Evolutionary conservation across 805 yeast species (phyloP).

Genomic region (Pichia nanzhaoensis): DNA sequence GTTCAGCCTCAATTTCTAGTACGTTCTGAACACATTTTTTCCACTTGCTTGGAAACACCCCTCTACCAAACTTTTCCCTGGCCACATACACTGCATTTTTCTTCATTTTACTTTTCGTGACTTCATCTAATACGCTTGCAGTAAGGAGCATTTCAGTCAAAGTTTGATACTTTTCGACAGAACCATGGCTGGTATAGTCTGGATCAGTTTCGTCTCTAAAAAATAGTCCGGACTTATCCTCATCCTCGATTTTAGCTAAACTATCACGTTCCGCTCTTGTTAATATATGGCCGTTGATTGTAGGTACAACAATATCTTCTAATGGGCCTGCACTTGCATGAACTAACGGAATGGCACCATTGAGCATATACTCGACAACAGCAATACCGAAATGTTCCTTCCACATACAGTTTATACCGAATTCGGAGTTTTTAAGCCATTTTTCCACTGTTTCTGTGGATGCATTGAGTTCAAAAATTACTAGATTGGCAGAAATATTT

Average conservation of each 20-base stretch:
- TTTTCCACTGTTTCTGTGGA: slow-evolving; percentile 55
- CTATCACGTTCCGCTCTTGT: slow-evolving; percentile 10
- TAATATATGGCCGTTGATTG: slow-evolving; percentile 17
- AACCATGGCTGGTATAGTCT: slow-evolving; percentile 36
- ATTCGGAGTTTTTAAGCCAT: slow-evolving; percentile 49
- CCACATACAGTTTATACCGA: slow-evolving; percentile 97
- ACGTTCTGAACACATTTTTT: slow-evolving; percentile 11
- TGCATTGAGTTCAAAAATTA: slow-evolving; percentile 52
- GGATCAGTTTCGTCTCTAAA: slow-evolving; percentile 70
- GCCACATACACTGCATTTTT: slow-evolving; percentile 21
- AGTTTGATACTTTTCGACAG: slow-evolving; percentile 20
- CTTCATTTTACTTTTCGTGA: slow-evolving; percentile 17
- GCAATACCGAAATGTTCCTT: slow-evolving; percentile 98
- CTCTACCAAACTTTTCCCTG: slow-evolving; percentile 23
- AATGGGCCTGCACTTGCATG: slow-evolving; percentile 97
- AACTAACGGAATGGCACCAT: slow-evolving; percentile 80
- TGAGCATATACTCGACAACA: slow-evolving; percentile 84
- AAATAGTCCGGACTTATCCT: slow-evolving; percentile 64
- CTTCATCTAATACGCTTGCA: slow-evolving; percentile 18
- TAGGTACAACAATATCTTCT: slow-evolving; percentile 70
- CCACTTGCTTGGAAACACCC: slow-evolving; percentile 24
- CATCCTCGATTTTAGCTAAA: neutral
- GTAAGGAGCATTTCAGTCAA: slow-evolving; percentile 44
- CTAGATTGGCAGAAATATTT: slow-evolving; percentile 32
- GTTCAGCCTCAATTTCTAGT: slow-evolving; percentile 16